Percentiles rank a stretch among this genome's conserved stretches.
These are phyloP conservation scores for Lagenidium giganteum DNA, from an alignment of 352 stramenopile species.

Conservation along the genomic window DNA sequence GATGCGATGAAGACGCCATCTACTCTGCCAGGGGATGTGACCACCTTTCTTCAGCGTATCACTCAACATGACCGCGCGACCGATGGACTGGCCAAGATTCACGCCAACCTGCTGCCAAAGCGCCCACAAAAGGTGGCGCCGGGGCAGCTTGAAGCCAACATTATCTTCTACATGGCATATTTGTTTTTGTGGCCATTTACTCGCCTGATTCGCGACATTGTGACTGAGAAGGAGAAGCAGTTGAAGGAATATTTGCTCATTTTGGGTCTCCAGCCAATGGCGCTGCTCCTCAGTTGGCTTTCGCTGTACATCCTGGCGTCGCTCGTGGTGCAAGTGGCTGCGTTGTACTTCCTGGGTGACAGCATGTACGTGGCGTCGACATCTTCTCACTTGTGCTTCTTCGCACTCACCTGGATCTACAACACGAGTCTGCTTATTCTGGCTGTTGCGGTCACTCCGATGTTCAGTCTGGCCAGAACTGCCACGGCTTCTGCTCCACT, in stretches of 20 bases:
- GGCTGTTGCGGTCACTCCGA: conserved; percentile 59
- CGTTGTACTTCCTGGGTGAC: conserved; percentile 44
- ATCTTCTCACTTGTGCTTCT: conserved; percentile 42
- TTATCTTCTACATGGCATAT: conserved; percentile 71
- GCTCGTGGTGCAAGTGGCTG: conserved; percentile 38
- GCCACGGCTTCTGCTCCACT: conserved; percentile 55
- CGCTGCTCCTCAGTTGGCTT: conserved; percentile 75
- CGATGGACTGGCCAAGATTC: conserved; percentile 41
- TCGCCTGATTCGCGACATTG: conserved; percentile 78
- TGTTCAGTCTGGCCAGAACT: conserved; percentile 72
- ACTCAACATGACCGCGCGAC: conserved; percentile 14
- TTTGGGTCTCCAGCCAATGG: conserved; percentile 75
- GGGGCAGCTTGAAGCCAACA: conserved; percentile 50
- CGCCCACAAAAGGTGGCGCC: conserved; percentile 35
- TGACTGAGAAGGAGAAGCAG: conserved; percentile 88
- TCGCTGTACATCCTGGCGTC: conserved; percentile 73
- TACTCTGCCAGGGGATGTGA: conserved; percentile 16
- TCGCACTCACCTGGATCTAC: conserved; percentile 56
- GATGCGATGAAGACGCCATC: conserved; percentile 18
- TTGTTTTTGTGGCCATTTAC: conserved; percentile 86
- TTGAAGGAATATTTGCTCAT: conserved; percentile 89
- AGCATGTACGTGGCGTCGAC: conserved; percentile 53
- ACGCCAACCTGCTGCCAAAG: conserved; percentile 27
- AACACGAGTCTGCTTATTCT: conserved; percentile 63
- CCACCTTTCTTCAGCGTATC: conserved; percentile 33